These are phyloP conservation scores for Talaromyces sp. DNA, from an alignment of 2,329 filamentous ascomycete genomes.

Conservation along the genomic window DNA sequence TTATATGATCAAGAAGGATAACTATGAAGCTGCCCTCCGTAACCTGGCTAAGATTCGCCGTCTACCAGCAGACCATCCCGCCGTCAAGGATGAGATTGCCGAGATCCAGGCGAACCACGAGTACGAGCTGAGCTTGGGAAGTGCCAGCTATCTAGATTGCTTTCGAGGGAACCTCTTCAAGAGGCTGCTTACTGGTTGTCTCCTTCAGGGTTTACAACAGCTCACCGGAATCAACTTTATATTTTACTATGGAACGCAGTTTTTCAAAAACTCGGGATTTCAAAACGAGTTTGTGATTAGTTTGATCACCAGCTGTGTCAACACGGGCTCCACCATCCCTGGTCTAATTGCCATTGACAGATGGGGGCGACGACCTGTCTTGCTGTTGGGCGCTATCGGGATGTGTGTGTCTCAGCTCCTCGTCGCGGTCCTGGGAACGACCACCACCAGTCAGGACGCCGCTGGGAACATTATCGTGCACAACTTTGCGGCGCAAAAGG, in stretches of 20 bases:
- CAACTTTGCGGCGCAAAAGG: conserved; percentile 29
- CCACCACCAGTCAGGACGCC: conserved; percentile 10
- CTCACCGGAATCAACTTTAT: conserved; percentile 42
- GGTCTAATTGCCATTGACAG: conserved; percentile 77
- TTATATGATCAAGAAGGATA: too few relatives aligned
- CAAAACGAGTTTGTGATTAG: conserved; percentile 70
- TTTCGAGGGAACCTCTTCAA: neutral
- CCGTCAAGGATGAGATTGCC: neutral
- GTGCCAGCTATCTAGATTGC: neutral
- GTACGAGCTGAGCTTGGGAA: neutral
- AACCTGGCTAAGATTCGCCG: too few relatives aligned
- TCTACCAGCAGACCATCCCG: too few relatives aligned
- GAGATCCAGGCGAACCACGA: neutral
- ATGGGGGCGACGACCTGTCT: conserved; percentile 68
- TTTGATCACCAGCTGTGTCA: conserved; percentile 75
- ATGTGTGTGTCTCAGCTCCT: conserved; percentile 52
- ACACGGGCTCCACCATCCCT: conserved; percentile 71
- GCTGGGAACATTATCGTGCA: conserved; percentile 31
- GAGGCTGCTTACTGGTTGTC: neutral
- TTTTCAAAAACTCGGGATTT: conserved; percentile 70
- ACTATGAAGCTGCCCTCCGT: too few relatives aligned
- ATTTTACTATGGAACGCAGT: conserved; percentile 69
- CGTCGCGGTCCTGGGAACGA: neutral
- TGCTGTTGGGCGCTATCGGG: conserved; percentile 41
- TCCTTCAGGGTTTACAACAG: conserved; percentile 15